Percentiles rank a stretch among this genome's conserved stretches.
Evolutionary conservation across 768 basidiomycete species (phyloP).

Genomic region (Sutorius australiensis): DNA sequence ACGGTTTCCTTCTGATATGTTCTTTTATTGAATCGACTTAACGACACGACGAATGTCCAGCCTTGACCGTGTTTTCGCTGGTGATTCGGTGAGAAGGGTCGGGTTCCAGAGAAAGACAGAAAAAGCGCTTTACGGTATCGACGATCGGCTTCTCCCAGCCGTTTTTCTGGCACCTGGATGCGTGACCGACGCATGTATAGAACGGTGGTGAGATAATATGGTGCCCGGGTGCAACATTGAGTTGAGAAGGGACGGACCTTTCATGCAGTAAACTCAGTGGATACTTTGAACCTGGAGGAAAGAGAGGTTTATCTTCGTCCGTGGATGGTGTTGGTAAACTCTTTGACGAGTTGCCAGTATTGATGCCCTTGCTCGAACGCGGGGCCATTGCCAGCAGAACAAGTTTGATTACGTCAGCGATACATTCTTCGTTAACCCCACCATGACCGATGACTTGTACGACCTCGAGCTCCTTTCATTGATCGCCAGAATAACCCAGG

Average conservation of each 20-base stretch:
- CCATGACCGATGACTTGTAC: slow-evolving; percentile 80
- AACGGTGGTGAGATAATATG: background rate
- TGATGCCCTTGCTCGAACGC: slow-evolving; percentile 59
- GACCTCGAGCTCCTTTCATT: slow-evolving; percentile 91
- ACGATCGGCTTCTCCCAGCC: slow-evolving; percentile 85
- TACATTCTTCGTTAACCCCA: slow-evolving; percentile 1
- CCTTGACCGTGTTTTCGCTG: slow-evolving; percentile 48
- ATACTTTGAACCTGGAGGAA: slow-evolving; percentile 82
- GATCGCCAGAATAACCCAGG: slow-evolving; percentile 87
- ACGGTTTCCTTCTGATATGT: slow-evolving; percentile 65
- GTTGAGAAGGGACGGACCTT: slow-evolving; percentile 42
- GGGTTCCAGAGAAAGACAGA: background rate
- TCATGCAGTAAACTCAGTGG: slow-evolving; percentile 79
- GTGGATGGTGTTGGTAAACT: slow-evolving; percentile 23
- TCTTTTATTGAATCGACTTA: slow-evolving; percentile 69
- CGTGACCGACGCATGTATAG: background rate
- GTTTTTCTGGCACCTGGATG: slow-evolving; percentile 73
- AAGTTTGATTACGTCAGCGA: slow-evolving; percentile 21
- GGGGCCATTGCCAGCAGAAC: slow-evolving; percentile 51
- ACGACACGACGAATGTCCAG: slow-evolving; percentile 63
- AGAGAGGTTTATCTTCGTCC: slow-evolving; percentile 54
- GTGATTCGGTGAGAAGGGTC: slow-evolving; percentile 10
- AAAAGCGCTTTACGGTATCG: slow-evolving; percentile 53
- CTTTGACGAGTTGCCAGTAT: slow-evolving; percentile 85
- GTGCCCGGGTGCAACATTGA: background rate